Evolutionary conservation across 1,139 yeast genomes (phyloP).

Genomic region (Debaryomyces udenii): DNA sequence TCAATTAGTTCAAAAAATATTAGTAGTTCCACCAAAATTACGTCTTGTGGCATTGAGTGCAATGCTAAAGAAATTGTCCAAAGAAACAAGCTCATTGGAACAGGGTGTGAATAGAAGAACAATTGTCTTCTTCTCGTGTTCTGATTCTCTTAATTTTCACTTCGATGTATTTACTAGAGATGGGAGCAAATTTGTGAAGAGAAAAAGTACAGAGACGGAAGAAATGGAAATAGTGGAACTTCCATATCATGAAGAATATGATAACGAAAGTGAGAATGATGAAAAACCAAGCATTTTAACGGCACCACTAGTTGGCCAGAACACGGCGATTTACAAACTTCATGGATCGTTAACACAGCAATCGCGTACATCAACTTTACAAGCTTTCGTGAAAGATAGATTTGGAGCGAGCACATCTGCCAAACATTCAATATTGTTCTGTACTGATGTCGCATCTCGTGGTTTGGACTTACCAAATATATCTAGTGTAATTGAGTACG

Average conservation of each 20-base stretch:
- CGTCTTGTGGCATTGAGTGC: constrained; percentile 82
- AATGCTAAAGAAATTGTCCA: constrained; percentile 53
- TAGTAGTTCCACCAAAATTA: constrained; percentile 88
- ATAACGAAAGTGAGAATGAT: constrained; percentile 28
- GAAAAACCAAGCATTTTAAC: constrained; percentile 45
- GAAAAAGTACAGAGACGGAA: constrained; percentile 29
- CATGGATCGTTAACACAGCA: constrained; percentile 92
- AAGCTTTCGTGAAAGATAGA: constrained; percentile 54
- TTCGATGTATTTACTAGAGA: constrained; percentile 68
- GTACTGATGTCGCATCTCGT: constrained; percentile 81
- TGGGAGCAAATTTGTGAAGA: constrained; percentile 46
- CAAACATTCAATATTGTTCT: constrained; percentile 68
- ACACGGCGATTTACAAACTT: constrained; percentile 65
- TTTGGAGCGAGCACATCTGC: constrained; percentile 16
- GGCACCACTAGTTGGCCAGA: constrained; percentile 55
- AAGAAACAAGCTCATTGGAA: constrained; percentile 20
- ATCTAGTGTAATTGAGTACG: constrained; percentile 65
- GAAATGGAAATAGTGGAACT: constrained; percentile 23
- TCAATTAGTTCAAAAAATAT: constrained; percentile 76
- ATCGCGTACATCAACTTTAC: constrained; percentile 74
- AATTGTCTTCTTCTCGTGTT: constrained; percentile 87
- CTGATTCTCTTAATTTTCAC: constrained; percentile 94
- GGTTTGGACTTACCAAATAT: constrained; percentile 72
- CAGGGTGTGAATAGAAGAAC: constrained; percentile 46
- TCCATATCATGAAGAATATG: constrained; percentile 21